These are phyloP conservation scores for Blastocystis sp. DNA, from an alignment of 352 stramenopile genomes.

Conservation along the genomic window DNA sequence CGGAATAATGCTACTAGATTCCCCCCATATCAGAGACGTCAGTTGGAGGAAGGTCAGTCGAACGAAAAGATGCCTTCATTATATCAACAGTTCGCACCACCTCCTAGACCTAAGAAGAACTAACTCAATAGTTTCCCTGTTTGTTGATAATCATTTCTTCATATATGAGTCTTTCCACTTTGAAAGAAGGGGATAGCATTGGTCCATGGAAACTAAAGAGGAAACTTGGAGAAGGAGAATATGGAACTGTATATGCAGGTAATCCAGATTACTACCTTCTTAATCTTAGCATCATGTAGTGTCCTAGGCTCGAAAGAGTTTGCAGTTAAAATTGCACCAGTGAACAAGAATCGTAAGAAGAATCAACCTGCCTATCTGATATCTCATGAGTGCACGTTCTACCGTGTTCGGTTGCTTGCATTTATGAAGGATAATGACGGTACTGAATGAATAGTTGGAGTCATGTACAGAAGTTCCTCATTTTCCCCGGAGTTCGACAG, in stretches of 20 bases:
- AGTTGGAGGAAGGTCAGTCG: background rate
- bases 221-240: conserved; percentile 27
- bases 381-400: background rate
- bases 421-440: conserved; percentile 36
- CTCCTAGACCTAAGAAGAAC: background rate
- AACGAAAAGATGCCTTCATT: conserved; percentile 35
- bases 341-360: conserved; percentile 35
- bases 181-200: background rate
- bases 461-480: conserved; percentile 29
- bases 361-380: conserved; percentile 28
- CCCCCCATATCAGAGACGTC: background rate
- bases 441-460: background rate
- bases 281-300: background rate
- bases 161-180: background rate
- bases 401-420: background rate
- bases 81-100: conserved; percentile 35
- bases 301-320: conserved; percentile 6
- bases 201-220: conserved; percentile 3
- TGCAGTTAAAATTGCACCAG: conserved; percentile 6
- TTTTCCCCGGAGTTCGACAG: background rate
- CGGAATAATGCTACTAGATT: background rate
- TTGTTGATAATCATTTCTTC: background rate
- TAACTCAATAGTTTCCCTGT: background rate
- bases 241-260: conserved; percentile 36
- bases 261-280: background rate